Base-by-base conservation (phyloP, 805 yeast genomes). In the Schwanniomyces yamadae region DNA sequence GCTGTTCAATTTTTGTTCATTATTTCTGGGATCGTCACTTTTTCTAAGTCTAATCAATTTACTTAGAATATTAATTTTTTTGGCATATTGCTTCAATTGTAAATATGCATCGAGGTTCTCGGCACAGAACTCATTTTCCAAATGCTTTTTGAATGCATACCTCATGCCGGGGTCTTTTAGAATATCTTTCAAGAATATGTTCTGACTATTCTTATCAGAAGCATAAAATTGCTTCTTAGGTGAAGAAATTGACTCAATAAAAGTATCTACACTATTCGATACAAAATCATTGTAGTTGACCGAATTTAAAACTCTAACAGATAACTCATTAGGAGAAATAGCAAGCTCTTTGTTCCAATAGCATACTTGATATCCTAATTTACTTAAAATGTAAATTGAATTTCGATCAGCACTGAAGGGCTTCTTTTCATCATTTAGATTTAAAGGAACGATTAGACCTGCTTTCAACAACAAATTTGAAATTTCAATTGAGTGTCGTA, bases 81-180 rank as follows among this genome's bases (percentile, higher is more conserved):
- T 73, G 9, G 68, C 65, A 41, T 81, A 75, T 32, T 71, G 71
- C 31, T 66, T 65, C 32, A 85, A 70, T 39, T 79, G 84, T 34
- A 73, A 57, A 53, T 77, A 85, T 3, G 83, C 87, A 43, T 82
- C 81, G n/a, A 85, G 55, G 48, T 86, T 88, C 51, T 88, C 96
- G 2, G 73, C 74, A 51, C 95, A 87, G 37, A 72, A 69, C 34
- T 79, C 83, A 20, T 68, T 71, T 33, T 73, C 77, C 34, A 88
- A 55, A 52, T 84, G 88, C n/a, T 66, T 63, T 42, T 78, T 69
- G 57, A 88, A 85, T 7, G 86, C 57, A 36, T 76, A 78, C 36
- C 83, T 68, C 64, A 82, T 62, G 0, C 93, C 96, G 0, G 95
- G 95, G 54, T 88, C 95, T 7, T 61, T 58, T 7, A 88, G 52